Evolutionary conservation across 352 stramenopile species (phyloP), one percentile per base, ranked within the genome.

Genomic region (Phytophthora pistaciae): DNA sequence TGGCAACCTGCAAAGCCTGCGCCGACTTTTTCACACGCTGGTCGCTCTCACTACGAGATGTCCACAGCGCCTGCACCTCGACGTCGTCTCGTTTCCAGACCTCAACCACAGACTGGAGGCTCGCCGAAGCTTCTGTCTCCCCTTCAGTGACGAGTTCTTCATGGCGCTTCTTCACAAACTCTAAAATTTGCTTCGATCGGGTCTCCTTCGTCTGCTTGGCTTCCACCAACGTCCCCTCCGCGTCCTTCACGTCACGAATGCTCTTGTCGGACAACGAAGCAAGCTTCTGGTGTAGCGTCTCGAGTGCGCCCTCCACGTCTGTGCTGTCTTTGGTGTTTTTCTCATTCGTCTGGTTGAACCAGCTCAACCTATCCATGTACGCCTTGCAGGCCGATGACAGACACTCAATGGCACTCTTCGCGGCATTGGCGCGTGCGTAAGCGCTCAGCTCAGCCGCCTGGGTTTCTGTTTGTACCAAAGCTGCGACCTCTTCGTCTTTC

Each of bases 341-440:
- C 10, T 68, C 38, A 3, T 61, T 50, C 0, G 68, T 72, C 5
- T 69, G 9, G 29, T 50, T 23, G 20, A 87, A 79, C 62, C 82
- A 84, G 29, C 69, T 53, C 8, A 93, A 56, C 1, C 69, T 68
- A 48, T 74, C 68, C 54, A 91, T 73, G 27, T 83, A 85, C 5
- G 68, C 60, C 10, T 68, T 66, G 21, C 83, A 89, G 7, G 77
- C 77, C 13, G 61, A 57, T 25, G 78, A 85, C 20, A 92, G 55
- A 38, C 68, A 66, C 33, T 76, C 65, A 49, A 93, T 90, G 3
- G 78, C 70, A 11, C 71, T 72, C 55, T 83, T 71, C 0, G 81
- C 77, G 20, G 80, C 78, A 14, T 75, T 72, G 1, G 84, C 80
- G 8, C 82, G 70, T 61, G 56, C 66, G 42, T 64, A 75, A 0